Base-by-base conservation (phyloP, 495 filamentous ascomycete genomes). In the Acidomyces sp. region DNA sequence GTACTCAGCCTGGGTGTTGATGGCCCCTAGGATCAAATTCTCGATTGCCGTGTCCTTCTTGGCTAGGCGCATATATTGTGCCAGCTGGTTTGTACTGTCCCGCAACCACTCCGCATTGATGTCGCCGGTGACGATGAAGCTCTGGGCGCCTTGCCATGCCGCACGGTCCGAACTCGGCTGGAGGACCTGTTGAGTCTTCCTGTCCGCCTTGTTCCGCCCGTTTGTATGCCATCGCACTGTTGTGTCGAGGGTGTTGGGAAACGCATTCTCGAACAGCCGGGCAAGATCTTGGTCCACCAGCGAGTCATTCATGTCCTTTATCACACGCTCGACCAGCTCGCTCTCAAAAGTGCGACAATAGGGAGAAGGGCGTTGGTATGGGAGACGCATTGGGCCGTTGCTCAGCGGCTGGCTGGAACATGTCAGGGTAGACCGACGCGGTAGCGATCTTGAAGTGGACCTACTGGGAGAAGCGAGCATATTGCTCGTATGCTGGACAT, bases 41-140 rank as follows among this genome's bases (percentile, higher is more conserved):
- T 78, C 71, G 32, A 96, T 74, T 7, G 57, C 64, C 37, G 71
- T 68, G 55, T 96, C 90, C 45, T 81, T 78, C 45, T 74, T 78
- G 1, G 87, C 85, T 15, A 99, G 66, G 1, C 67, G 56, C 51
- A 95, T 90, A 53, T 99, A 99, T 32, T 87, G 85, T 3, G 74
- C 70, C 12, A 99, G 60, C 56, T 99, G 90, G 62, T 96, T 96
- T 7, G 92, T 95, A 29, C 87, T 94, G 61, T 99, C 90, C 35
- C 90, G 79, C 30, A 99, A 64, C 90, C 90, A 99, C 62, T 96
- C 90, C 4, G 90, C 90, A 53, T 95, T 80, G 56, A 99, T 99
- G 54, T 99, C 90, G n/a, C 88, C 88, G 0, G 90, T 99, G 33
- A 99, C 92, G 46, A 99, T 81, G 59, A 99, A 99, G 25, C 77